These are phyloP conservation scores for Diaporthe caulivora DNA, from an alignment of 2,329 filamentous ascomycete genomes.

Conservation along the genomic window DNA sequence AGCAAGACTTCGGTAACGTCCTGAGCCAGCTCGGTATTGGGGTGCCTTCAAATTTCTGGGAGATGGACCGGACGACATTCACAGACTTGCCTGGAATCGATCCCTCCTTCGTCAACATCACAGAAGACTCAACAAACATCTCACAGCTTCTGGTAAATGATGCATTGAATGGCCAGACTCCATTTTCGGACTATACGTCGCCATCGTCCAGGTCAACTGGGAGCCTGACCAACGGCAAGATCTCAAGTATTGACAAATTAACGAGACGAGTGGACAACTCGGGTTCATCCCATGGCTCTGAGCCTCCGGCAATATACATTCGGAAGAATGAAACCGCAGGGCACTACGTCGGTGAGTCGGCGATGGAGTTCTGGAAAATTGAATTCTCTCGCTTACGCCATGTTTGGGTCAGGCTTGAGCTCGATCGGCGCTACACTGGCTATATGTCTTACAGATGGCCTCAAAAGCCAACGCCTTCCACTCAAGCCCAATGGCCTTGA, in stretches of 20 bases:
- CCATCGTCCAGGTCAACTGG: neutral
- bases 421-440: neutral
- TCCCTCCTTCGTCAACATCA: neutral
- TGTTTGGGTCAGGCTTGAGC: neutral
- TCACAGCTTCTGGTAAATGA: neutral
- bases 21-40: conserved; percentile 13
- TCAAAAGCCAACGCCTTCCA: conserved; percentile 2
- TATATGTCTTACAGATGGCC: neutral
- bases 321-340: conserved; percentile 1
- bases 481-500: neutral
- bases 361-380: neutral
- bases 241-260: neutral
- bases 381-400: neutral
- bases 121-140: neutral
- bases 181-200: neutral
- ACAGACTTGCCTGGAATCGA: neutral
- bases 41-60: conserved; percentile 7
- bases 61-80: conserved; percentile 2
- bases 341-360: neutral
- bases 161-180: neutral
- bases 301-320: neutral
- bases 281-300: neutral
- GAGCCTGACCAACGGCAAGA: neutral
- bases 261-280: neutral
- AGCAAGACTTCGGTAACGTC: conserved; percentile 5